Conservation (phyloP, 441 rosid species). For the Erodium texanum region DNA sequence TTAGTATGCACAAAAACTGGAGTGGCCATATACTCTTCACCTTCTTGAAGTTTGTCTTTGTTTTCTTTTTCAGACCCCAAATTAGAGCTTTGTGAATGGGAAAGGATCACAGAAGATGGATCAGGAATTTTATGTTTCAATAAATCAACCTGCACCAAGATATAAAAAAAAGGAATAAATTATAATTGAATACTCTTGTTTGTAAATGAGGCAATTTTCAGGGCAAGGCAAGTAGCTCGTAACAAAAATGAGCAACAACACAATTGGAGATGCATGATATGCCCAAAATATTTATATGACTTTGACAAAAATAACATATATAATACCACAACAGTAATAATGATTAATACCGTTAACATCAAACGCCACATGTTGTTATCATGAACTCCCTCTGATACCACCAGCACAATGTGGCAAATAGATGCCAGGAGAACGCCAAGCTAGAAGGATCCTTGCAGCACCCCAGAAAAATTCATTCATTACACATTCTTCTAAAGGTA, state of each 20-base stretch:
- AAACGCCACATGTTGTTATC: constrained; percentile 54
- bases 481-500: constrained; percentile 15
- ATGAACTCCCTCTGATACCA: constrained; percentile 70
- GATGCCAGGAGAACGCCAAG: constrained; percentile 70
- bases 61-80: constrained; percentile 41
- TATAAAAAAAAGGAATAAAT: not conserved
- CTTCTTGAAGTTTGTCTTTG: constrained; percentile 38
- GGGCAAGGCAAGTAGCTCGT: not conserved
- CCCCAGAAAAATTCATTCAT: constrained; percentile 20
- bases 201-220: not conserved
- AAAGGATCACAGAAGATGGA: constrained; percentile 45
- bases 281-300: not conserved
- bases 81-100: constrained; percentile 38
- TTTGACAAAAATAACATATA: not conserved
- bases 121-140: constrained; percentile 77
- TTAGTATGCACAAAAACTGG: constrained; percentile 72
- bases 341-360: constrained; percentile 48
- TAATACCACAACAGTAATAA: not conserved
- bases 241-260: not conserved
- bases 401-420: constrained; percentile 68
- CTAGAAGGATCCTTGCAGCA: constrained; percentile 59
- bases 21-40: constrained; percentile 59
- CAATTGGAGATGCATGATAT: not conserved
- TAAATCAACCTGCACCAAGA: constrained; percentile 56
- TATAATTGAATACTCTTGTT: not conserved